Evolutionary conservation across 306 rosid species (phyloP).

Genomic region (Benincasa hispida): DNA sequence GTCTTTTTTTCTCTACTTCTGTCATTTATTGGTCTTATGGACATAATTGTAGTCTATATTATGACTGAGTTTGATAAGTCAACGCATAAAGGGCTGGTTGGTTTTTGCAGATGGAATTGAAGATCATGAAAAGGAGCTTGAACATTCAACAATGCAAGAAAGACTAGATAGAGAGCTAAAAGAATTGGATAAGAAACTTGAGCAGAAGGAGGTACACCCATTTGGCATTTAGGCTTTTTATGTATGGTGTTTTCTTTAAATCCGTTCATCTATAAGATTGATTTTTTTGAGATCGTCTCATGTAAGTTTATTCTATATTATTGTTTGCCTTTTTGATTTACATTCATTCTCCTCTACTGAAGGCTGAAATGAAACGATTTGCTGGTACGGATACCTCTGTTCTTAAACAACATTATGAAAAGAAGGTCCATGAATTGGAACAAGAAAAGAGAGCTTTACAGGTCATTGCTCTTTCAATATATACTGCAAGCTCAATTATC

Average conservation of each 20-base stretch:
- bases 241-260: neutral
- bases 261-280: neutral
- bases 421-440: slow-evolving; percentile 82
- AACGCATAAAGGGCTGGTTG: neutral
- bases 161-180: slow-evolving; percentile 74
- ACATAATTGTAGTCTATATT: neutral
- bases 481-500: neutral
- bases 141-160: slow-evolving; percentile 87
- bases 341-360: slow-evolving; percentile 7
- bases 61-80: neutral
- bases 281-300: neutral
- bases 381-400: slow-evolving; percentile 44
- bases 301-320: neutral
- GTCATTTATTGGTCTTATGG: neutral
- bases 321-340: neutral
- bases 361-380: slow-evolving; percentile 94
- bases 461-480: slow-evolving; percentile 32
- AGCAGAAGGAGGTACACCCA: slow-evolving; percentile 76
- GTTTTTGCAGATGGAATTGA: slow-evolving; percentile 44
- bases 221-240: neutral
- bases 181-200: slow-evolving; percentile 85
- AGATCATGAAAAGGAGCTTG: slow-evolving; percentile 73
- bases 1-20: neutral
- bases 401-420: slow-evolving; percentile 77
- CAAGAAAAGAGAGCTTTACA: slow-evolving; percentile 71